phyloP scores from a whole-genome alignment of 306 rosid genomes.

The Crotalaria pallida region DNA sequence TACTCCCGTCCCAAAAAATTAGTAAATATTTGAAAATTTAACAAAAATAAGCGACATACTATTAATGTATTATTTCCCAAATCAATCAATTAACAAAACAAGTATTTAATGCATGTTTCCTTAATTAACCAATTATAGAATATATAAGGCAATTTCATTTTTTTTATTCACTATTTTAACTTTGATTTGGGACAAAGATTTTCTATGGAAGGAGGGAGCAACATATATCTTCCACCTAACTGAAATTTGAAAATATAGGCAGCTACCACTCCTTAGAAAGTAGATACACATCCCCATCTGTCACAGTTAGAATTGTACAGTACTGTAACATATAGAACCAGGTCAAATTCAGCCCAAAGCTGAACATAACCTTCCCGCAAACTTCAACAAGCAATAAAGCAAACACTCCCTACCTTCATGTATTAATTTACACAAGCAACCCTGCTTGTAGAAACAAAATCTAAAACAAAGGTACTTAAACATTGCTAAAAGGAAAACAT shows the following conservation, averaged over 20 bases:
- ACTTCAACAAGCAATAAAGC: conserved; percentile 25
- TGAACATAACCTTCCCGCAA: conserved; percentile 49
- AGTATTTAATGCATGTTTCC: too few relatives aligned
- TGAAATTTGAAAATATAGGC: conserved; percentile 7
- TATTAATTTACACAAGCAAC: conserved; percentile 47
- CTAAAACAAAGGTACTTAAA: conserved; percentile 26
- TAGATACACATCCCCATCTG: conserved; percentile 19
- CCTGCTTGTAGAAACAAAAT: conserved; percentile 39
- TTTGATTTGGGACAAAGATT: too few relatives aligned
- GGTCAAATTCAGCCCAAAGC: conserved; percentile 76
- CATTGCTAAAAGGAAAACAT: conserved; percentile 10
- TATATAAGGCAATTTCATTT: too few relatives aligned
- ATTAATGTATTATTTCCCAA: too few relatives aligned
- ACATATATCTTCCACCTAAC: conserved; percentile 9
- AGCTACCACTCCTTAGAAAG: neutral
- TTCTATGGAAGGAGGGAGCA: too few relatives aligned
- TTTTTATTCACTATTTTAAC: too few relatives aligned
- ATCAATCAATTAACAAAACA: too few relatives aligned
- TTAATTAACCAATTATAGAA: too few relatives aligned
- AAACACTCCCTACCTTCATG: conserved; percentile 34
- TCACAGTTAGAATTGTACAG: conserved; percentile 24
- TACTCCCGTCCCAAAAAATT: too few relatives aligned
- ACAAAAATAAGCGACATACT: too few relatives aligned
- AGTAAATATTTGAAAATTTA: too few relatives aligned
- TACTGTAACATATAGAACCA: conserved; percentile 24